A percentile compares a stretch with the other conserved stretches of the same genome.
phyloP scores from a whole-genome alignment of 2,329 filamentous ascomycete species.

The Xylariomycetidae sp. region DNA sequence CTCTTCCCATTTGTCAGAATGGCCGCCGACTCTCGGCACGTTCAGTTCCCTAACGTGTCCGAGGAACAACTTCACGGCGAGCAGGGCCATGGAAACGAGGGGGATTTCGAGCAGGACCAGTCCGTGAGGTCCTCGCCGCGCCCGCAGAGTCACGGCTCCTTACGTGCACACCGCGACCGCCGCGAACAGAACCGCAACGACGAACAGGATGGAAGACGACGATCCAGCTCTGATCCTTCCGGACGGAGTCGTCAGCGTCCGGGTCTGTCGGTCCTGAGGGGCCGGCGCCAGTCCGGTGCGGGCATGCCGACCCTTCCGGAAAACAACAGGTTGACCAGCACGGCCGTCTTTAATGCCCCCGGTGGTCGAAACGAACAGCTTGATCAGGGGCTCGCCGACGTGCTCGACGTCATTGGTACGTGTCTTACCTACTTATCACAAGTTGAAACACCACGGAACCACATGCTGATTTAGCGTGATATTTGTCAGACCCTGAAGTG shows the following conservation, averaged over 20 bases:
- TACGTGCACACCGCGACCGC: too few species aligned
- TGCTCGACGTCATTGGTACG: slow-evolving; percentile 63
- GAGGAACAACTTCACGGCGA: slow-evolving; percentile 1
- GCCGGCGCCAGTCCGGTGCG: slow-evolving; percentile 11
- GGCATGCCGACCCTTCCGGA: slow-evolving; percentile 14
- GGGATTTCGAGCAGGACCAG: slow-evolving; percentile 3
- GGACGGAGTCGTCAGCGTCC: slow-evolving; percentile 17
- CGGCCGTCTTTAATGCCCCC: slow-evolving; percentile 19
- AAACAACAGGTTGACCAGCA: slow-evolving; percentile 14
- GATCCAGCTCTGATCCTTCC: slow-evolving; percentile 21
- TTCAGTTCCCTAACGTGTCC: slow-evolving; percentile 8
- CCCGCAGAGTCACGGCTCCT: too few species aligned
- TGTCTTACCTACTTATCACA: slow-evolving; percentile 8
- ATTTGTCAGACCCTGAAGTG: slow-evolving; percentile 81
- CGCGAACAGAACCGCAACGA: too few species aligned
- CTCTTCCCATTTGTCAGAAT: slow-evolving; percentile 12
- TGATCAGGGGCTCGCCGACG: slow-evolving; percentile 56
- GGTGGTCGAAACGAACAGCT: slow-evolving; percentile 48
- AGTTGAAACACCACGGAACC: too few species aligned
- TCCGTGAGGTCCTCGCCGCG: too few species aligned
- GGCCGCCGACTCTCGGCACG: slow-evolving; percentile 9
- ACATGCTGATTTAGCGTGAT: not conserved
- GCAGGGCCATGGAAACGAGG: slow-evolving; percentile 1
- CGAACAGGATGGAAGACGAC: too few species aligned
- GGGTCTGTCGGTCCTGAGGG: slow-evolving; percentile 14